Base-by-base conservation (phyloP, 805 yeast species). In the Pichia membranifaciens region DNA sequence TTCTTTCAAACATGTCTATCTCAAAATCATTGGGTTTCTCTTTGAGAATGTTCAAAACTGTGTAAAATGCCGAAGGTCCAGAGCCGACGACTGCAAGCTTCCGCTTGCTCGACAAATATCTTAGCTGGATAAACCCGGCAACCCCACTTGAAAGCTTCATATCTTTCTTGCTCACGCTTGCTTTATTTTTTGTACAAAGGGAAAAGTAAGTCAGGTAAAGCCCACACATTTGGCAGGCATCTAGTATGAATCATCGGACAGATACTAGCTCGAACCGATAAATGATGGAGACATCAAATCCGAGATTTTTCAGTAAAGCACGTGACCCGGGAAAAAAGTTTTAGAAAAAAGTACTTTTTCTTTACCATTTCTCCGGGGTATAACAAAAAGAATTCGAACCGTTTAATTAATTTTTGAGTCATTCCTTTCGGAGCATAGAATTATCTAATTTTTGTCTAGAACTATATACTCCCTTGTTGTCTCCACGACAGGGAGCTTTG, bases 11-110 rank as follows among this genome's bases (percentile, higher is more conserved):
- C 64, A 91, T 72, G 51, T 87, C 93, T 4, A 90, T 72, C 48
- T 74, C 62, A 28, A 55, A 45, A 7, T 43, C 38, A 13, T 56
- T 39, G 10, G 49, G 45, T 15, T 51, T 47, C 10, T 53, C 46
- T 49, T 78, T 78, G 36, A 89, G 67, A 15, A 90, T 67, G 41
- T 85, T 81, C 52, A 83, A 77, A 0, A 89, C 89, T 1, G 97
- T 84, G 64, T 91, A 93, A 59, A 93, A 88, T 1, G 96, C 97
- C 0, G 97, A 90, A 0, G 99, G 99, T 0, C 99, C 99, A 0
- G 96, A 78, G 1, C 99, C 99, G 3, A 93, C 79, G 6, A 93
- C 76, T 0, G 96, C 96, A 10, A 87, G 72, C 47, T 66, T 70
- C 20, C 43, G 23, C 13, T 39, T 39, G 21, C 16, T 39, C n/a